These are phyloP conservation scores for Salix purpurea DNA, from an alignment of 345 rosid species.

Conservation along the genomic window DNA sequence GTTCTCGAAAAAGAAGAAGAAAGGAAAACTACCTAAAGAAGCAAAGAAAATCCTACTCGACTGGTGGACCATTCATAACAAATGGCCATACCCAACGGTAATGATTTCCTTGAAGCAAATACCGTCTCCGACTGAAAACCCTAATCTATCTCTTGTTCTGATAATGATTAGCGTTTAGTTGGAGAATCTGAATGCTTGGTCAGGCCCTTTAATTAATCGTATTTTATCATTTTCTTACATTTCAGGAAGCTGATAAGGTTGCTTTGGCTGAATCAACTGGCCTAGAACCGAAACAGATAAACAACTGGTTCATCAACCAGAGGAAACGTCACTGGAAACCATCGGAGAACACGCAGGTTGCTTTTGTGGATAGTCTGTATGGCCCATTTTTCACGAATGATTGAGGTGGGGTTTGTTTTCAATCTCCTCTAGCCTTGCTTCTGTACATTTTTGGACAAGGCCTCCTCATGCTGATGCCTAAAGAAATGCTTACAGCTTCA, in stretches of 20 bases:
- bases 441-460: constrained; percentile 8
- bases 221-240: background rate
- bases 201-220: background rate
- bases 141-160: background rate
- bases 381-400: constrained; percentile 27
- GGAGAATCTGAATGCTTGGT: background rate
- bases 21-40: constrained; percentile 50
- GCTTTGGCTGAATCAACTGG: constrained; percentile 47
- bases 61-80: constrained; percentile 54
- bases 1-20: constrained; percentile 54
- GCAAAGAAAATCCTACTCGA: constrained; percentile 41
- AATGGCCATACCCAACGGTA: constrained; percentile 67
- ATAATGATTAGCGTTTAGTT: too few species aligned
- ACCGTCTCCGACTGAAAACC: background rate
- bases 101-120: background rate
- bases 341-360: constrained; percentile 43
- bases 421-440: background rate
- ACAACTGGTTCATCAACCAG: constrained; percentile 62
- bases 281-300: constrained; percentile 56
- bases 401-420: background rate
- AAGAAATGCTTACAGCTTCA: constrained; percentile 1
- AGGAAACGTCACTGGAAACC: constrained; percentile 67
- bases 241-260: constrained; percentile 51
- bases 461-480: background rate
- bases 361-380: constrained; percentile 39